These are phyloP conservation scores for Populus trichocarpa DNA, from an alignment of 441 rosid genomes.

Conservation along the genomic window DNA sequence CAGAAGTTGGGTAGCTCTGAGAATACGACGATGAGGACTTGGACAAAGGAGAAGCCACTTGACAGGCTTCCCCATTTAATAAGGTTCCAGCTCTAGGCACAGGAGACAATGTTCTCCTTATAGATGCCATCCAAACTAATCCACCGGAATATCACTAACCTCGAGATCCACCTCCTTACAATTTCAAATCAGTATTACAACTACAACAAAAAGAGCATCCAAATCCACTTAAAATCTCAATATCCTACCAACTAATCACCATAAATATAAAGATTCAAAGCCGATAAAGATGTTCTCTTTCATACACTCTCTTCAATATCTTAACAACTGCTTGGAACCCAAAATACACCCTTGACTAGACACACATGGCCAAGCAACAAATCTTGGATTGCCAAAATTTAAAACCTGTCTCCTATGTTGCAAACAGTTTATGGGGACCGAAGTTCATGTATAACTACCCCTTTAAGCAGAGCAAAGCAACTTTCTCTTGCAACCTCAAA, in stretches of 20 bases:
- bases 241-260: slow-evolving; percentile 2
- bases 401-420: neutral
- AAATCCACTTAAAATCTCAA: slow-evolving; percentile 11
- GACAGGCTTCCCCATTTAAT: slow-evolving; percentile 45
- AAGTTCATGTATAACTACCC: neutral
- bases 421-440: neutral
- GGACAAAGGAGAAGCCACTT: slow-evolving; percentile 58
- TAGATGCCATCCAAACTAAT: slow-evolving; percentile 46
- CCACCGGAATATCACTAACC: neutral
- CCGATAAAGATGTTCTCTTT: neutral
- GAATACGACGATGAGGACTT: slow-evolving; percentile 36
- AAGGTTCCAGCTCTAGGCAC: slow-evolving; percentile 46
- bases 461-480: neutral
- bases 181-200: neutral
- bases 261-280: neutral
- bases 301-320: slow-evolving; percentile 3
- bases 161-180: neutral
- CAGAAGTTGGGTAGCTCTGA: slow-evolving; percentile 33
- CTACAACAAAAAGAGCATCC: neutral
- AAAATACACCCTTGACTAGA: neutral
- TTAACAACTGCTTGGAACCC: neutral
- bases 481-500: slow-evolving; percentile 13
- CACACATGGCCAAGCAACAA: neutral
- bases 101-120: slow-evolving; percentile 57
- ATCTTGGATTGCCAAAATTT: neutral